Percentiles rank a stretch among this genome's conserved stretches.
phyloP scores from a whole-genome alignment of 768 basidiomycete genomes.

The Termitomyces sp. region DNA sequence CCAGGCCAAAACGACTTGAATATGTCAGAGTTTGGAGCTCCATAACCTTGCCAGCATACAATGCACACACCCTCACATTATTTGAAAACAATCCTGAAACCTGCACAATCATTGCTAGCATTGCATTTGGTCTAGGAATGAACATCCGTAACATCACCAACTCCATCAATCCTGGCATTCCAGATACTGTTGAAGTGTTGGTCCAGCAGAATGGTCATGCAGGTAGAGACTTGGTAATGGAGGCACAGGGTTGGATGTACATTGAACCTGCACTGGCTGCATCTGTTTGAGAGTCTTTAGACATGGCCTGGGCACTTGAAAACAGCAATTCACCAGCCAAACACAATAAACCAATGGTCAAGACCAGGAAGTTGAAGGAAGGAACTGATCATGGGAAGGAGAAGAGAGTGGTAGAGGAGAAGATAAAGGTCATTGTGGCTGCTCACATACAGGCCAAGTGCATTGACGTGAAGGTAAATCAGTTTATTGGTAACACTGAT shows the following conservation, averaged over 20 bases:
- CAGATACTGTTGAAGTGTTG: constrained; percentile 1
- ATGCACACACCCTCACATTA: not conserved
- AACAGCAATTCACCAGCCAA: too few species aligned
- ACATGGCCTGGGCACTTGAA: not conserved
- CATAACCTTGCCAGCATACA: constrained; percentile 5
- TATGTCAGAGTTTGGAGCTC: constrained; percentile 7
- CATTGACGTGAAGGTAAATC: too few species aligned
- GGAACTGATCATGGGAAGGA: too few species aligned
- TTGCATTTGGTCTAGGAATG: constrained; percentile 10
- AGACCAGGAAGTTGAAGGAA: too few species aligned
- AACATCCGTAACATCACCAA: constrained; percentile 7
- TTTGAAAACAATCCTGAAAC: not conserved
- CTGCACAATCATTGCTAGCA: constrained; percentile 2
- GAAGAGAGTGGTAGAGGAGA: too few species aligned
- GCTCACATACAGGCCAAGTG: too few species aligned
- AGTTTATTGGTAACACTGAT: too few species aligned
- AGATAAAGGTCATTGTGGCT: too few species aligned
- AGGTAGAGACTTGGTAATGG: constrained; percentile 2
- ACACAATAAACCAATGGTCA: too few species aligned
- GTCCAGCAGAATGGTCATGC: constrained; percentile 10
- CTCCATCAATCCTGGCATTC: constrained; percentile 8
- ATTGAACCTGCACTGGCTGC: constrained; percentile 1
- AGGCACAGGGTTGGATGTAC: constrained; percentile 6
- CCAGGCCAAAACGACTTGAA: too few species aligned
- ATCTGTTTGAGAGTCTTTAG: not conserved